Evolutionary conservation across 2,329 filamentous ascomycete genomes (phyloP).

Genomic region (Aspergillus texensis): DNA sequence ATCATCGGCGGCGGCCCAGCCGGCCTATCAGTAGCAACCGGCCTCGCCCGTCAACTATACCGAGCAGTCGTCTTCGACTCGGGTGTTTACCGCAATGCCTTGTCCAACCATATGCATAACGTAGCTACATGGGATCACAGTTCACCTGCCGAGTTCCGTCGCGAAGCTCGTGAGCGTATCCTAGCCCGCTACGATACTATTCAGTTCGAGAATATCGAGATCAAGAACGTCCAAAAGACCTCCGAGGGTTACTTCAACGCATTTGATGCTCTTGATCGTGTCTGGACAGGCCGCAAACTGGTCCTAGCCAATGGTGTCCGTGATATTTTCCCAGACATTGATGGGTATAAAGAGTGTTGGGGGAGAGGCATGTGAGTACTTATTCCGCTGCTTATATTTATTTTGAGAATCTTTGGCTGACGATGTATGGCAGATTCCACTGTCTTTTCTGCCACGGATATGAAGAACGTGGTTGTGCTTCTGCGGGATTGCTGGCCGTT

Average conservation of each 20-base stretch:
- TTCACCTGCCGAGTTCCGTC: constrained; percentile 32
- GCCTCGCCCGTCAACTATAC: constrained; percentile 43
- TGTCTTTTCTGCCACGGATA: background rate
- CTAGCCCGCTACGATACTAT: background rate
- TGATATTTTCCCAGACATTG: constrained; percentile 56
- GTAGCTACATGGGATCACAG: constrained; percentile 43
- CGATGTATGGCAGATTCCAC: background rate
- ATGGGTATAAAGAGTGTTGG: constrained; percentile 61
- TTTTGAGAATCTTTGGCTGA: too few species aligned
- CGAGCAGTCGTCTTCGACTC: constrained; percentile 51
- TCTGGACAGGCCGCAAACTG: constrained; percentile 56
- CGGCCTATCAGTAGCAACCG: constrained; percentile 41
- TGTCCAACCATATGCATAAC: constrained; percentile 51
- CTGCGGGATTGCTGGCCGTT: background rate
- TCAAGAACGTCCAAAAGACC: constrained; percentile 3
- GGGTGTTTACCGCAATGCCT: constrained; percentile 47
- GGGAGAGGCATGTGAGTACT: constrained; percentile 49
- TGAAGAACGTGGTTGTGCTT: background rate
- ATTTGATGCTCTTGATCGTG: constrained; percentile 45
- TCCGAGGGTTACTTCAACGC: constrained; percentile 36
- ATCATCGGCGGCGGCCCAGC: constrained; percentile 50
- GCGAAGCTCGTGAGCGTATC: background rate
- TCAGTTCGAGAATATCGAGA: background rate
- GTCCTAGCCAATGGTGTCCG: constrained; percentile 58
- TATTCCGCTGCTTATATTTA: background rate